Evolutionary conservation across 108 stramenopile species (phyloP).

Genomic region (Nitzschia sp.): DNA sequence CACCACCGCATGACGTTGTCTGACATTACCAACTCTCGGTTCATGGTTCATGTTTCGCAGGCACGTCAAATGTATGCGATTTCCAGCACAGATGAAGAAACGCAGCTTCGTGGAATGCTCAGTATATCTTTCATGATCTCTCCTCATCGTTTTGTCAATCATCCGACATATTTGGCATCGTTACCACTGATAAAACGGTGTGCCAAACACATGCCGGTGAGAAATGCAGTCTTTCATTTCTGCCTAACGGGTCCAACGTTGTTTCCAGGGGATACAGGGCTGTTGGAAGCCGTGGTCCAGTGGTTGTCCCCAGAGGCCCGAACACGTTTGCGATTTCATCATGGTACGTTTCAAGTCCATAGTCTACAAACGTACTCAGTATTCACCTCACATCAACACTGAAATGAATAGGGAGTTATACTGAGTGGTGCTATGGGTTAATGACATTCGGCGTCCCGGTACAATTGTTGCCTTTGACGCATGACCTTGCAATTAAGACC

Average conservation of each 20-base stretch:
- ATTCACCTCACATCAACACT: not conserved
- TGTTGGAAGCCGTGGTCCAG: slow-evolving; percentile 3
- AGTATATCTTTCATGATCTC: not conserved
- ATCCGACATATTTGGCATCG: no score
- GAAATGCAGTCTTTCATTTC: slow-evolving; percentile 5
- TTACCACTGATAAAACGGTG: not conserved
- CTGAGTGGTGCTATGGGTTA: slow-evolving; percentile 24
- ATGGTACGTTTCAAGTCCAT: not conserved
- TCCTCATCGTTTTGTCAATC: not conserved
- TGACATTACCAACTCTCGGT: no score
- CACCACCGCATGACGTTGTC: no score
- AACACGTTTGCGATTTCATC: not conserved
- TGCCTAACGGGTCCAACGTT: not conserved
- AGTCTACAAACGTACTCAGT: not conserved
- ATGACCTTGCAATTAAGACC: slow-evolving; percentile 19
- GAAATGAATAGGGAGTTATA: slow-evolving; percentile 10
- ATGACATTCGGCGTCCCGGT: slow-evolving; percentile 27
- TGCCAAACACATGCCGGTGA: not conserved
- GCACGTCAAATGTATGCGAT: not conserved
- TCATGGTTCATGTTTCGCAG: not conserved
- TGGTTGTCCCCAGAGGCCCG: slow-evolving; percentile 1
- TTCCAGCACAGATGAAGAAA: not conserved
- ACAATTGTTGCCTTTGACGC: slow-evolving; percentile 16
- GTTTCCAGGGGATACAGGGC: not conserved
- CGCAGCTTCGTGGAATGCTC: not conserved